Percentiles rank a stretch among this genome's conserved stretches.
These are phyloP conservation scores for Isoetes taiwanensis DNA, from an alignment of 75 land plant species.

Conservation along the genomic window DNA sequence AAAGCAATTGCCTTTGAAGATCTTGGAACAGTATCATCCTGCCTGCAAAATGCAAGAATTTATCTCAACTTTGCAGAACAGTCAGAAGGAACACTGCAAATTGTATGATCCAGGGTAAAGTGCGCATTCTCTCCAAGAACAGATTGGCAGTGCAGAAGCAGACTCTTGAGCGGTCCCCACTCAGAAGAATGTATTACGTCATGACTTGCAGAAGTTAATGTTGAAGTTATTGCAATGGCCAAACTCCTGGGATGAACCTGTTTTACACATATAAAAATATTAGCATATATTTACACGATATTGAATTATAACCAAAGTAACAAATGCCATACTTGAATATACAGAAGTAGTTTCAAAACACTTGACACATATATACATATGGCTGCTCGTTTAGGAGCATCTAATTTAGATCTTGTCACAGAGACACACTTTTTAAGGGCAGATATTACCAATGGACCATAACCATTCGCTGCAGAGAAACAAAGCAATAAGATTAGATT, in stretches of 20 bases:
- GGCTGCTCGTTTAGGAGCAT: slow-evolving; percentile 31
- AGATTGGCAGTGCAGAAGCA: slow-evolving; percentile 25
- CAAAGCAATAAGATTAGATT: too few relatives aligned
- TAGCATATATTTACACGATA: neutral
- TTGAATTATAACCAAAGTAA: neutral
- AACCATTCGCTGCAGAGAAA: too few relatives aligned
- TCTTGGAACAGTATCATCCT: neutral
- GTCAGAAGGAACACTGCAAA: neutral
- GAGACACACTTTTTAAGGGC: slow-evolving; percentile 56
- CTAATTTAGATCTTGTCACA: slow-evolving; percentile 39
- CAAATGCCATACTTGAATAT: slow-evolving; percentile 42
- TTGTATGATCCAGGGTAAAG: too few relatives aligned
- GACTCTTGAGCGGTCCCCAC: slow-evolving; percentile 58
- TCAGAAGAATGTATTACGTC: slow-evolving; percentile 33
- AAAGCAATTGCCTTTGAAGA: slow-evolving; percentile 32
- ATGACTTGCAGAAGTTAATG: slow-evolving; percentile 13
- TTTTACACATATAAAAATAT: too few relatives aligned
- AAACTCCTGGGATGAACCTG: slow-evolving; percentile 37
- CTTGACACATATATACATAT: slow-evolving; percentile 60
- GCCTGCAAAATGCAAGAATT: slow-evolving; percentile 8
- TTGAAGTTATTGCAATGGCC: slow-evolving; percentile 17
- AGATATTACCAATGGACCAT: slow-evolving; percentile 73
- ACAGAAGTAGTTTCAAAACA: slow-evolving; percentile 42
- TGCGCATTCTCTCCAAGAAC: slow-evolving; percentile 1
- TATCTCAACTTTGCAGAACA: neutral